Conservation (phyloP, 805 yeast genomes). For the Jamesozyma piceae region DNA sequence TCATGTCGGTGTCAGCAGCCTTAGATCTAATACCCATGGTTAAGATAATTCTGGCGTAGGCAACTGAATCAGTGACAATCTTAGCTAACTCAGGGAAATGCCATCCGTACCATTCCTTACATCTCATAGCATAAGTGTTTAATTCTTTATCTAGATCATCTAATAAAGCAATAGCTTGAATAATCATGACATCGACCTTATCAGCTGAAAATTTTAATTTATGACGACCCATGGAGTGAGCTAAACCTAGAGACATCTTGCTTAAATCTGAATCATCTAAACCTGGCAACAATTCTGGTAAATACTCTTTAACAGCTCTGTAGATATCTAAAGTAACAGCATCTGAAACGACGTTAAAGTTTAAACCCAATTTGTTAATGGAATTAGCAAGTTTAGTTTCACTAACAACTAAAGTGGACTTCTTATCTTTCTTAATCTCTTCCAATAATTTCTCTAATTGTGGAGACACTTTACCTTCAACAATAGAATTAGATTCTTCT, state of each 20-base stretch:
- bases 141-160: conserved; percentile 96
- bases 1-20: conserved; percentile 82
- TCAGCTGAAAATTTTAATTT: conserved; percentile 96
- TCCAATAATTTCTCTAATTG: conserved; percentile 70
- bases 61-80: conserved; percentile 90
- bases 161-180: conserved; percentile 93
- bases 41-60: conserved; percentile 88
- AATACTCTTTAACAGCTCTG: conserved; percentile 89
- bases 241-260: conserved; percentile 96
- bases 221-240: conserved; percentile 97
- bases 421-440: conserved; percentile 70
- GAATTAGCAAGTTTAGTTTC: conserved; percentile 95
- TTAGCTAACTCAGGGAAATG: conserved; percentile 99
- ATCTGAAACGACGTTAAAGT: conserved; percentile 84
- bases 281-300: conserved; percentile 92
- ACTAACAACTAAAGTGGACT: conserved; percentile 79
- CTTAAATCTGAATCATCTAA: conserved; percentile 72
- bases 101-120: conserved; percentile 99
- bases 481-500: conserved; percentile 85
- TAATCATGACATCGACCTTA: conserved; percentile 97
- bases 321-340: conserved; percentile 89
- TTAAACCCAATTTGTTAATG: conserved; percentile 85
- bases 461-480: conserved; percentile 88
- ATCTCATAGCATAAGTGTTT: conserved; percentile 97
- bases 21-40: conserved; percentile 90